Percentiles rank a stretch among this genome's conserved stretches.
These are phyloP conservation scores for Pseudonitzschia pungens DNA, from an alignment of 108 stramenopile genomes.

Conservation along the genomic window DNA sequence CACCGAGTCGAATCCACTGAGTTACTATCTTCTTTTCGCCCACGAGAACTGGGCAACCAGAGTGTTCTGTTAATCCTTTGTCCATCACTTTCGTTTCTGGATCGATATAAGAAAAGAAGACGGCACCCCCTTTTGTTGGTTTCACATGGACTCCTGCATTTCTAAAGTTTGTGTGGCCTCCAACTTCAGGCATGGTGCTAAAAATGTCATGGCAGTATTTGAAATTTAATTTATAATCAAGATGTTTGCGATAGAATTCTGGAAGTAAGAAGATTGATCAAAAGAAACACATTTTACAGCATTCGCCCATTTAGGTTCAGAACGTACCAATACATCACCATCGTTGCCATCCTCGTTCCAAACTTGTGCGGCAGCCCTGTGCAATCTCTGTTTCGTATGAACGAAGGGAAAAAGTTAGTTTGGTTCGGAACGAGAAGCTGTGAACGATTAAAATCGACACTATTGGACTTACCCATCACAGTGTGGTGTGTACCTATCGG, in stretches of 20 bases:
- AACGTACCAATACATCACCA: slow-evolving; percentile 87
- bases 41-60: slow-evolving; percentile 90
- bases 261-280: not conserved
- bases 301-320: not conserved
- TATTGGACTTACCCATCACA: slow-evolving; percentile 73
- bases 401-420: too few relatives aligned
- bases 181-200: slow-evolving; percentile 58
- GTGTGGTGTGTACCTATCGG: slow-evolving; percentile 91
- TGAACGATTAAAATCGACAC: slow-evolving; percentile 23
- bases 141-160: slow-evolving; percentile 81
- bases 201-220: too few relatives aligned
- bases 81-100: slow-evolving; percentile 71
- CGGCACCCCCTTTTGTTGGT: slow-evolving; percentile 70
- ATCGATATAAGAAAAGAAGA: slow-evolving; percentile 90
- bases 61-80: slow-evolving; percentile 77
- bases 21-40: slow-evolving; percentile 96
- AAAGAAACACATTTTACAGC: not conserved
- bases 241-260: not conserved
- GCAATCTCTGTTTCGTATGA: slow-evolving; percentile 35
- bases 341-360: slow-evolving; percentile 90
- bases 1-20: slow-evolving; percentile 94
- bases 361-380: slow-evolving; percentile 62
- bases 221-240: too few relatives aligned
- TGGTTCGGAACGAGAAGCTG: too few relatives aligned
- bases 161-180: slow-evolving; percentile 91